Percentiles rank a stretch among this genome's conserved stretches.
phyloP scores from a whole-genome alignment of 2,329 filamentous ascomycete species.

The Cladosporium sp. region DNA sequence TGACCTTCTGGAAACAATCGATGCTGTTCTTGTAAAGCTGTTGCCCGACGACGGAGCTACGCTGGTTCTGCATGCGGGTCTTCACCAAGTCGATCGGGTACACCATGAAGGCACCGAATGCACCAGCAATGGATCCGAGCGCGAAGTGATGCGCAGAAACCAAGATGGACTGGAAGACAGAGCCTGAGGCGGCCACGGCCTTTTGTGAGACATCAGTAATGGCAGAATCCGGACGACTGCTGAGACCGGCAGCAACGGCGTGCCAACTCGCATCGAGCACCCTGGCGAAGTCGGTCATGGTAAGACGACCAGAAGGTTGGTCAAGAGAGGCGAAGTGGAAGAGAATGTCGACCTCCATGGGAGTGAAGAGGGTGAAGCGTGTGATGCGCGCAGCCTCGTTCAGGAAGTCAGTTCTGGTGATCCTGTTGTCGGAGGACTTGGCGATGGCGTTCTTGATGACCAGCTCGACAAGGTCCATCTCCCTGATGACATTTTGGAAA shows the following conservation, averaged over 20 bases:
- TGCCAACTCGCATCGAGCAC: constrained; percentile 94
- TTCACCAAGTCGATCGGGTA: constrained; percentile 99
- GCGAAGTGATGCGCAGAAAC: constrained; percentile 89
- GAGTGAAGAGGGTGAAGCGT: constrained; percentile 93
- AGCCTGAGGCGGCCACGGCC: constrained; percentile 57
- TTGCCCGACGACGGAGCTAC: constrained; percentile 78
- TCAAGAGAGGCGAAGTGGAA: constrained; percentile 98
- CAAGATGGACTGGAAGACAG: constrained; percentile 64
- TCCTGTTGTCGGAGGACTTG: constrained; percentile 86
- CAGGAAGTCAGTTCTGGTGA: constrained; percentile 89
- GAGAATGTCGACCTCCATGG: constrained; percentile 97
- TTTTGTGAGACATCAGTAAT: constrained; percentile 51
- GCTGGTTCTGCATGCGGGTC: constrained; percentile 97
- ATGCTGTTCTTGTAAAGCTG: constrained; percentile 95
- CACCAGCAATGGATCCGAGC: constrained; percentile 86
- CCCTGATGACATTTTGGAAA: constrained; percentile 96
- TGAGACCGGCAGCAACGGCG: constrained; percentile 50
- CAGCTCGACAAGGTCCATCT: constrained; percentile 96
- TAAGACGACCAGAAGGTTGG: constrained; percentile 81
- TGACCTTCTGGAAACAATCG: constrained; percentile 91
- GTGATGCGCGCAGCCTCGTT: constrained; percentile 90
- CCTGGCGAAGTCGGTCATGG: constrained; percentile 84
- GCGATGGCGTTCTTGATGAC: constrained; percentile 84
- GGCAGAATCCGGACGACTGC: constrained; percentile 54
- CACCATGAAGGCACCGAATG: constrained; percentile 98